Evolutionary conservation across 1,284 basidiomycete genomes (phyloP).

Genomic region (Puccinia coronata): DNA sequence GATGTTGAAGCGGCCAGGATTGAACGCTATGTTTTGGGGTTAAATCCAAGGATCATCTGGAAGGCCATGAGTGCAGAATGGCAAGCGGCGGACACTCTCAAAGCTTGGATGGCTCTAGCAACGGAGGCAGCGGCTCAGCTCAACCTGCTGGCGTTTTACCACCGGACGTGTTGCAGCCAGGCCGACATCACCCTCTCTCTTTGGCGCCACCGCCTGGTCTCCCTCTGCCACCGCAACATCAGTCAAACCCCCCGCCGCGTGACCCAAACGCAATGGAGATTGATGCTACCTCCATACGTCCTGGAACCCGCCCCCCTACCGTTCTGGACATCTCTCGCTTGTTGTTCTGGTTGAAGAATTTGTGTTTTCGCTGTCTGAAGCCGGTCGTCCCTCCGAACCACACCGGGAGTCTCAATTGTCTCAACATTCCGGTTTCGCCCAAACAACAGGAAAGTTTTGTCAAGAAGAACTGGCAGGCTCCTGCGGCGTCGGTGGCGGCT

Average conservation of each 20-base stretch:
- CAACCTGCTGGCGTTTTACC: too few species aligned
- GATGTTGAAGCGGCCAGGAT: not conserved
- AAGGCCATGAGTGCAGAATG: not conserved
- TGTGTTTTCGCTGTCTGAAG: not conserved
- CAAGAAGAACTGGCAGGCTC: not conserved
- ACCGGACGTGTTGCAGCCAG: too few species aligned
- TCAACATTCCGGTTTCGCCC: not conserved
- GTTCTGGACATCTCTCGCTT: too few species aligned
- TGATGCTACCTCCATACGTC: too few species aligned
- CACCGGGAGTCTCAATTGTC: not conserved
- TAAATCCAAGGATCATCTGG: not conserved
- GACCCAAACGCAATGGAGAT: too few species aligned
- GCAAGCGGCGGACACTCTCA: not conserved
- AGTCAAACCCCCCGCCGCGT: not conserved
- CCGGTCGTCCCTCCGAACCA: not conserved
- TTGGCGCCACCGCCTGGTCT: too few species aligned
- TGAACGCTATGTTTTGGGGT: not conserved
- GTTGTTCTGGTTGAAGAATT: too few species aligned
- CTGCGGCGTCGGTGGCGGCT: not conserved
- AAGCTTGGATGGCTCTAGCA: not conserved
- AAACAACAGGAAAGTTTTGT: not conserved
- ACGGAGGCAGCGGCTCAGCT: not conserved
- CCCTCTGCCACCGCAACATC: too few species aligned
- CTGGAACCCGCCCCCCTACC: too few species aligned
- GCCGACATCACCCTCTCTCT: too few species aligned